phyloP scores from a whole-genome alignment of 1,284 basidiomycete species.

The Paramarasmius palmivorus region DNA sequence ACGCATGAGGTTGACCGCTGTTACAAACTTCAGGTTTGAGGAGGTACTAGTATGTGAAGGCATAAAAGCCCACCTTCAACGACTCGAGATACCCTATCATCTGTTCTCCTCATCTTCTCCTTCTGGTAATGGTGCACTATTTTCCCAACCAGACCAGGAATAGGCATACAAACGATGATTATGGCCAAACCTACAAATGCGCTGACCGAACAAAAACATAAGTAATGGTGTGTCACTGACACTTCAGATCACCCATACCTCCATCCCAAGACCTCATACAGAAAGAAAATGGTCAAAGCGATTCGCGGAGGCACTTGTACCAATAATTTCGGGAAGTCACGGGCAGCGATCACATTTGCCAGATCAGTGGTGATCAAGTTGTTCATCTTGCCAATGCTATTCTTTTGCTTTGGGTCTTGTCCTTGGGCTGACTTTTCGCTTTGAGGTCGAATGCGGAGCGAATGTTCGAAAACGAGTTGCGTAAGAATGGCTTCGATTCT shows the following conservation, averaged over 20 bases:
- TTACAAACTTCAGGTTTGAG: background rate
- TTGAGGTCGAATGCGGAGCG: constrained; percentile 67
- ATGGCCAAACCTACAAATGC: constrained; percentile 53
- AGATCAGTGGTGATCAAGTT: constrained; percentile 31
- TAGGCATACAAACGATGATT: constrained; percentile 50
- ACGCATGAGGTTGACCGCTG: constrained; percentile 50
- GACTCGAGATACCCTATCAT: constrained; percentile 21
- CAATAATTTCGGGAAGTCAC: constrained; percentile 20
- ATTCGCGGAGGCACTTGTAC: constrained; percentile 26
- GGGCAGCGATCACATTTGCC: constrained; percentile 19
- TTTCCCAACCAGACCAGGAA: constrained; percentile 38
- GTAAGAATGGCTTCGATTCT: constrained; percentile 65
- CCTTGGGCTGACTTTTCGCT: constrained; percentile 40
- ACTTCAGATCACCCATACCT: no score
- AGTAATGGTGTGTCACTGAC: no score
- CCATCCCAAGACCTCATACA: constrained; percentile 51
- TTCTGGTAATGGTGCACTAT: constrained; percentile 20
- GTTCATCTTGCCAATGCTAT: constrained; percentile 39
- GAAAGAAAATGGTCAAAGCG: constrained; percentile 39
- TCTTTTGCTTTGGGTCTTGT: constrained; percentile 10
- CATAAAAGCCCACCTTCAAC: constrained; percentile 36
- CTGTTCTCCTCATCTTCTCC: constrained; percentile 22
- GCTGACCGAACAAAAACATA: no score
- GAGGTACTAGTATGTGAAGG: constrained; percentile 1
- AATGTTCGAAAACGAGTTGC: constrained; percentile 71